A percentile compares a stretch with the other conserved stretches of the same genome.
Evolutionary conservation across 371 early-diverging fungal genomes (phyloP).

Genomic region (Mortierella sp.): DNA sequence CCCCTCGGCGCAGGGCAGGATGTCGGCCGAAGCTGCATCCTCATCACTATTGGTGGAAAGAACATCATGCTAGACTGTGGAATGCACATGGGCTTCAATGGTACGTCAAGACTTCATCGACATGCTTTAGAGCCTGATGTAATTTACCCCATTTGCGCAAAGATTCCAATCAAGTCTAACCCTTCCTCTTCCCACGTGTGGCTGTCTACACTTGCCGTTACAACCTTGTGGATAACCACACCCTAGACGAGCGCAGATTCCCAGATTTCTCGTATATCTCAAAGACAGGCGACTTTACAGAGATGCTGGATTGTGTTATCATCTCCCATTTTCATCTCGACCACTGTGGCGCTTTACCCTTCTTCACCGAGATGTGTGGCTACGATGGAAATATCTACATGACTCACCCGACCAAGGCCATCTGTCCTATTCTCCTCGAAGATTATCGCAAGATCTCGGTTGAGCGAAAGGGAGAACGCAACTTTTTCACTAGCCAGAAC

Average conservation of each 20-base stretch:
- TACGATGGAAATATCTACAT: constrained; percentile 97
- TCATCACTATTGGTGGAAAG: constrained; percentile 88
- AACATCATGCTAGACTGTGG: constrained; percentile 99
- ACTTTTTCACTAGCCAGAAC: constrained; percentile 87
- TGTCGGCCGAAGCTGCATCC: constrained; percentile 94
- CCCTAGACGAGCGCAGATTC: constrained; percentile 85
- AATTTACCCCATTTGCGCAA: not conserved
- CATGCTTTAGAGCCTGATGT: too few relatives aligned
- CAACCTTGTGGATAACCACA: too few relatives aligned
- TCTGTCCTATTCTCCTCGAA: constrained; percentile 91
- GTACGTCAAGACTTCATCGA: constrained; percentile 5
- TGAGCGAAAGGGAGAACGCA: constrained; percentile 87
- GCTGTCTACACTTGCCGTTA: not conserved
- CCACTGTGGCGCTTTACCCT: constrained; percentile 97
- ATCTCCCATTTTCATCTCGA: constrained; percentile 98
- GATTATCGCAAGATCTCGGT: constrained; percentile 92
- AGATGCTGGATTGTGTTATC: constrained; percentile 89
- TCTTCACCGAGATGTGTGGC: constrained; percentile 95
- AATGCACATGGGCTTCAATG: constrained; percentile 99
- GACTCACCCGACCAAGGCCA: constrained; percentile 97
- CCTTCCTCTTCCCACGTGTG: not conserved
- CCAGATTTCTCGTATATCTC: constrained; percentile 98
- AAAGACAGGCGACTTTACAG: constrained; percentile 84
- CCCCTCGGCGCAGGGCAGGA: constrained; percentile 80
- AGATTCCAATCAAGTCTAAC: not conserved